Evolutionary conservation across 1,139 yeast species (phyloP).

Genomic region (Komagataea norvegica): DNA sequence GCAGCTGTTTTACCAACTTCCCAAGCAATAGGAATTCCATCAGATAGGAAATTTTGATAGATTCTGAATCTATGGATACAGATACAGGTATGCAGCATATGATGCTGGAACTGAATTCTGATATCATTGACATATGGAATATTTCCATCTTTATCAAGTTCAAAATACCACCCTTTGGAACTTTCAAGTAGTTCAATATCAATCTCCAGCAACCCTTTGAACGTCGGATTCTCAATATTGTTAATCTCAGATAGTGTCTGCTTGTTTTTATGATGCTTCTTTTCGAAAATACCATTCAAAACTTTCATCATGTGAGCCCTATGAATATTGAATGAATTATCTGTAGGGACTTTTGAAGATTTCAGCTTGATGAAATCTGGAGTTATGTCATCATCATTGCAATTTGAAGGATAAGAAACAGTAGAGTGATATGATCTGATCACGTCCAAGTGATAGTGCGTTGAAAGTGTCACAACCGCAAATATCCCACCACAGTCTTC

Average conservation of each 20-base stretch:
- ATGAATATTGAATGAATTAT: constrained; percentile 27
- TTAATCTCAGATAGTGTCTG: constrained; percentile 13
- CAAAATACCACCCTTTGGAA: constrained; percentile 27
- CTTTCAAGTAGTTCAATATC: constrained; percentile 26
- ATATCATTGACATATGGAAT: constrained; percentile 21
- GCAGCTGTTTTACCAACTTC: constrained; percentile 26
- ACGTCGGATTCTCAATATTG: constrained; percentile 16
- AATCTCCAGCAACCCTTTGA: constrained; percentile 24
- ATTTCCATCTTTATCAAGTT: constrained; percentile 22
- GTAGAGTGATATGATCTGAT: constrained; percentile 26
- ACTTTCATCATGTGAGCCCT: constrained; percentile 28
- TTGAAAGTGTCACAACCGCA: constrained; percentile 32
- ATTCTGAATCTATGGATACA: constrained; percentile 30
- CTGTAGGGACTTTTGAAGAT: constrained; percentile 24
- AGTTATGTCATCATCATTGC: constrained; percentile 28
- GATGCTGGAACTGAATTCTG: constrained; percentile 27
- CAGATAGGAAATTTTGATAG: constrained; percentile 26
- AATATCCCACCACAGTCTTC: constrained; percentile 34
- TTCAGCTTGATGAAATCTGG: constrained; percentile 17
- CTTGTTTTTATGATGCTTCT: constrained; percentile 15
- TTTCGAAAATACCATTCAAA: constrained; percentile 26
- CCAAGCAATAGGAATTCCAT: constrained; percentile 27
- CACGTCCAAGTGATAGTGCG: constrained; percentile 27
- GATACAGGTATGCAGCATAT: constrained; percentile 28
- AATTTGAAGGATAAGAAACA: constrained; percentile 30